Evolutionary conservation across 805 yeast species (phyloP), one percentile per base, ranked within the genome.

Genomic region (Myxozyma kluyveri): DNA sequence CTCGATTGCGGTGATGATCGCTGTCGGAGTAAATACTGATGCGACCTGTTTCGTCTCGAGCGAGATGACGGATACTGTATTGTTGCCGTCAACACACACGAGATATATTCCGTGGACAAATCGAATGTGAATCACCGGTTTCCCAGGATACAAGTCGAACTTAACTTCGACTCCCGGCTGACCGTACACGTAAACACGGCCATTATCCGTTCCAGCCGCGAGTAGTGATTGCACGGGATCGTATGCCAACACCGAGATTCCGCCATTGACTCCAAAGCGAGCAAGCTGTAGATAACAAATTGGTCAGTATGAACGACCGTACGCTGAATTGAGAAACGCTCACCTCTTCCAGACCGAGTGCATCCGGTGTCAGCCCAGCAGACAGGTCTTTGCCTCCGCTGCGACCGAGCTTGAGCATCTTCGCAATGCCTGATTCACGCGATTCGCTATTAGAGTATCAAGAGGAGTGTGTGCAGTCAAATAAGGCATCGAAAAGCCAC

Each of bases 191-290:
- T 86, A 83, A 14, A 93, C 74, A 41, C 80, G 80, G 37, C 89
- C 87, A 5, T 70, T 65, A 33, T 76, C 81, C 0, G 96, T 88
- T 2, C 89, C 84, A 0, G 88, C 72, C 0, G 96, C 97, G 61
- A 89, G 68, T 24, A 93, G 74, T 48, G 93, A 81, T 67, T 93
- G 99, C 1, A 87, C 82, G 2, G 95, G 95, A 66, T 93, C 98
- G 68, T 76, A 86, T 0, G 93, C 95, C 36, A 82, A 65, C 0
- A 87, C 81, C 32, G 80, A 71, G 6, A 86, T 78, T 12, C 77
- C 76, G 10, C 95, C 91, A 17, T 76, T 72, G 31, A 84, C 63
- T 1, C 93, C 93, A 61, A 79, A 82, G 4, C 68, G 59, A 7
- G 70, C 70, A 39, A 72, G 60, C 37, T 59, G 49, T 14, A 19